A percentile compares a stretch with the other conserved stretches of the same genome.
phyloP scores from a whole-genome alignment of 371 early-diverging fungal genomes.

The Circinella minor region DNA sequence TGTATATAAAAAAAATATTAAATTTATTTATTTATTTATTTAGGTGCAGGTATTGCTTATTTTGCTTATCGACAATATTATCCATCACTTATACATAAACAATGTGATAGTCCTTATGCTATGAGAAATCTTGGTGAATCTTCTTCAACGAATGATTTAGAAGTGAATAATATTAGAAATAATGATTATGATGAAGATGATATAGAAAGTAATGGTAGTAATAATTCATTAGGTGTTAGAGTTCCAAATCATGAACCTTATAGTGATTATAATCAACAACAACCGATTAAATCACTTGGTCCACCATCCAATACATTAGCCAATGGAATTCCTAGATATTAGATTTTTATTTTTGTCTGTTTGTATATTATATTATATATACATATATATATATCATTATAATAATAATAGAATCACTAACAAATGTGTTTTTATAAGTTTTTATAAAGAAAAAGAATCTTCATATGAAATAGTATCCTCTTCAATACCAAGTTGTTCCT shows the following conservation, averaged over 20 bases:
- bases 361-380: no score
- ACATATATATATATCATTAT: no score
- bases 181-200: not conserved
- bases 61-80: conserved; percentile 22
- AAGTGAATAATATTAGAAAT: not conserved
- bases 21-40: not conserved
- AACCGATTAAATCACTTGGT: not conserved
- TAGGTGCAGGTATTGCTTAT: conserved; percentile 16
- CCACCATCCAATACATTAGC: not conserved
- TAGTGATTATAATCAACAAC: not conserved
- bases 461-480: not conserved
- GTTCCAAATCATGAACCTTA: not conserved
- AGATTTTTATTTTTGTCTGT: not conserved
- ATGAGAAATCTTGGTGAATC: not conserved
- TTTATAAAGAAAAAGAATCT: not conserved
- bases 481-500: conserved; percentile 1
- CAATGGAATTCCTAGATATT: not conserved
- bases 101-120: conserved; percentile 13
- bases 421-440: not conserved
- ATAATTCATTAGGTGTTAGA: not conserved
- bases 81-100: conserved; percentile 13
- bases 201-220: not conserved
- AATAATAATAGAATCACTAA: no score
- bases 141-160: not conserved
- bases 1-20: not conserved